Conservation (phyloP, 2,329 filamentous ascomycete species). For the Diaporthe capsici region DNA sequence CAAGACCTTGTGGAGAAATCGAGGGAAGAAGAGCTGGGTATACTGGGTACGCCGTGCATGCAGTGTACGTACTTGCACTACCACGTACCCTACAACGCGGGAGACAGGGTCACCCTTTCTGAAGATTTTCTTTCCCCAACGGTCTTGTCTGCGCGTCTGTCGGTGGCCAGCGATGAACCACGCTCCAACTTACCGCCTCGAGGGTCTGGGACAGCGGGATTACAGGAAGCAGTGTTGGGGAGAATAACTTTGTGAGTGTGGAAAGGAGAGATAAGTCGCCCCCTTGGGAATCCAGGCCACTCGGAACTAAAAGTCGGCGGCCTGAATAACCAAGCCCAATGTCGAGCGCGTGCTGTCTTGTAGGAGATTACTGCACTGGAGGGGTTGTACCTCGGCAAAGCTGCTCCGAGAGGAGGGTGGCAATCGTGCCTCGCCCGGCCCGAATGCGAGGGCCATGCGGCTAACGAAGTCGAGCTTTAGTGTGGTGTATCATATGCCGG, state of each 20-base stretch:
- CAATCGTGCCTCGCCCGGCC: slow-evolving; percentile 5
- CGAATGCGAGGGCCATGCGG: slow-evolving; percentile 27
- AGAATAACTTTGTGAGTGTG: not conserved
- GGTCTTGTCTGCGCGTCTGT: slow-evolving; percentile 1
- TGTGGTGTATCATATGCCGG: slow-evolving; percentile 29
- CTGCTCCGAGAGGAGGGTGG: slow-evolving; percentile 9
- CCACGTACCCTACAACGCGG: not conserved
- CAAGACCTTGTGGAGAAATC: not conserved
- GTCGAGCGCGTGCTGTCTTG: slow-evolving; percentile 12
- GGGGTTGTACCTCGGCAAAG: slow-evolving; percentile 23
- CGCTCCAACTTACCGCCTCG: slow-evolving; percentile 1
- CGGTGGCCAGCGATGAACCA: not conserved
- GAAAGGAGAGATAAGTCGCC: slow-evolving; percentile 9
- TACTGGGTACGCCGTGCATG: not conserved
- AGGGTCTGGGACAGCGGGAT: not conserved
- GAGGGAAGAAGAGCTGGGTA: not conserved
- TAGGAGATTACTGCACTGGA: not conserved
- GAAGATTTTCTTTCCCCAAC: not conserved
- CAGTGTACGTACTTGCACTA: not conserved
- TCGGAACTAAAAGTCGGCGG: not conserved
- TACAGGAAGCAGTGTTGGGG: not conserved
- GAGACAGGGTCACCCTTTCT: slow-evolving; percentile 14
- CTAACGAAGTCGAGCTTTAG: slow-evolving; percentile 15
- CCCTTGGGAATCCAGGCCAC: not conserved
- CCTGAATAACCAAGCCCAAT: not conserved